Base-by-base conservation (phyloP, 345 rosid species). In the Noccaea caerulescens region DNA sequence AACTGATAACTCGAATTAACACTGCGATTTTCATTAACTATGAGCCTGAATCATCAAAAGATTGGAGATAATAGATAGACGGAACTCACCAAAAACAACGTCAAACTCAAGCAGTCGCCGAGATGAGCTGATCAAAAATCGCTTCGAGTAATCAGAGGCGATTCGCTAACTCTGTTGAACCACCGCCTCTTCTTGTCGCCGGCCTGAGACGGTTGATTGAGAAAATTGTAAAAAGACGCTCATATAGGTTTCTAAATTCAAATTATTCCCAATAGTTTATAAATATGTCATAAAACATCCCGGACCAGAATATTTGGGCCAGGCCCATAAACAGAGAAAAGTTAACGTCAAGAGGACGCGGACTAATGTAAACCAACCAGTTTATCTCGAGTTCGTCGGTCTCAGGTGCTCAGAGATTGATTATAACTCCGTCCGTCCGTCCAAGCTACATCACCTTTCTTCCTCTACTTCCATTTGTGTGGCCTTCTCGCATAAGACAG, bases 361-460 rank as follows among this genome's bases (percentile, higher is more conserved):
- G 78, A 67, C n/a, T 43, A 44, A 52, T 67, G 69, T 34, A 33
- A 44, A 67, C 73, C 73, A 59, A 42, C 0, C 62, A 65, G 68
- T 60, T 39, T 3, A 52, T 68, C 56, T 67, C 69, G 69, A 61
- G 50, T 59, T 59, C 78, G 78, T 60, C 63, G 69, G 68, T 62
- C 70, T 69, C 74, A 75, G 78, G 78, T 67, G 65, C 3, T 5
- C 32, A 49, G 39, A 9, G 42, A 59, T 59, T 27, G 30, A 27
- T 27, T 66, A 50, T 39, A 58, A 41, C 72, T 50, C 62, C 49
- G 23, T 33, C 50, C 49, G 23, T 33, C 50, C 50, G 60, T 62
- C 41, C 38, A 62, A 18, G 65, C 50, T 51, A 12, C 8, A 4
- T 7, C 71, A 4, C 11, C 52, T 27, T 39, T 62, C 25, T 39